Percentiles rank a stretch among this genome's conserved stretches.
Evolutionary conservation across 352 stramenopile genomes (phyloP).

Genomic region (Globisporangium alternatum): DNA sequence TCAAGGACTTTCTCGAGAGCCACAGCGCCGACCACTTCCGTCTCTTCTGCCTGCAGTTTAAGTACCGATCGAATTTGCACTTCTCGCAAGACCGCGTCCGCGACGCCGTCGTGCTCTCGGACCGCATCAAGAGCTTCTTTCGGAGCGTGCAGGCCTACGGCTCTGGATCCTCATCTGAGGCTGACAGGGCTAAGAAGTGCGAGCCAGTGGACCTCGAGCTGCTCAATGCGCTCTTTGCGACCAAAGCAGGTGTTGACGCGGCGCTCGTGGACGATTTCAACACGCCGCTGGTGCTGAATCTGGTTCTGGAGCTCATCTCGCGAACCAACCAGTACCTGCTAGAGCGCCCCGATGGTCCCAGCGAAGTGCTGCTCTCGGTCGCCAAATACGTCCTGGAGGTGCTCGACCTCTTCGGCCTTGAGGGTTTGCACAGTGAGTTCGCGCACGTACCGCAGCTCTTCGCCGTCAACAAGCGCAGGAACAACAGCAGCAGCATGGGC

Average conservation of each 20-base stretch:
- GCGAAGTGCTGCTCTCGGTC: conserved; percentile 55
- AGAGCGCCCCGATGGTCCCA: conserved; percentile 32
- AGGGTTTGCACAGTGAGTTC: conserved; percentile 55
- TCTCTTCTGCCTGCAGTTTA: conserved; percentile 88
- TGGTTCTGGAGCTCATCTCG: conserved; percentile 72
- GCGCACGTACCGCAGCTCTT: conserved; percentile 29
- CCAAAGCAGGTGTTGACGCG: conserved; percentile 49
- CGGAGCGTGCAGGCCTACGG: conserved; percentile 46
- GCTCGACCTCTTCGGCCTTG: conserved; percentile 64
- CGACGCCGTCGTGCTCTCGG: conserved; percentile 48
- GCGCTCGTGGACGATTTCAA: conserved; percentile 89
- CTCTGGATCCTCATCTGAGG: conserved; percentile 2
- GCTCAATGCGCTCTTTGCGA: conserved; percentile 44
- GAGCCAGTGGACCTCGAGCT: conserved; percentile 54
- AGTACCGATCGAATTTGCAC: conserved; percentile 79
- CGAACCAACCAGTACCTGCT: conserved; percentile 59
- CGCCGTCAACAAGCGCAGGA: conserved; percentile 8
- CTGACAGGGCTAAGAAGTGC: conserved; percentile 40
- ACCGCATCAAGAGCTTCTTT: conserved; percentile 69
- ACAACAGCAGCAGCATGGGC: neutral
- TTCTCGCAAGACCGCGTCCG: conserved; percentile 78
- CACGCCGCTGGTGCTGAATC: conserved; percentile 67
- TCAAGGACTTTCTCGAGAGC: conserved; percentile 80
- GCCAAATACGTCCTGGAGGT: conserved; percentile 68
- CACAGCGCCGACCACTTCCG: conserved; percentile 75